Evolutionary conservation across 257 asterid species (phyloP), one percentile per base, ranked within the genome.

Genomic region (Solanum chaucha): DNA sequence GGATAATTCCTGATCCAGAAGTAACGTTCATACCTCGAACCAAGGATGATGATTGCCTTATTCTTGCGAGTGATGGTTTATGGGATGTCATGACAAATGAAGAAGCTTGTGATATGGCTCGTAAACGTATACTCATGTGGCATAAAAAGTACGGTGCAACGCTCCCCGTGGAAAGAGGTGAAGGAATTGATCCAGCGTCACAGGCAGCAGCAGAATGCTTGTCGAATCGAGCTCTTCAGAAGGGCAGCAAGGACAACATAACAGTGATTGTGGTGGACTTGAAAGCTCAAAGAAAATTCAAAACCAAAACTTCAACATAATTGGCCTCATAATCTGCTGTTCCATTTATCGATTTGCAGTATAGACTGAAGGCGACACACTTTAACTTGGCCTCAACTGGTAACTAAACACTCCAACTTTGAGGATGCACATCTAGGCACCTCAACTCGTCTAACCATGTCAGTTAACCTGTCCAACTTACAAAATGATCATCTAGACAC

Each of bases 51-150:
- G 92, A 94, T 19, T 94, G 98, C 91, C 96, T 96, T 46, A 90
- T 96, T 67, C 93, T 96, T 5, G 99, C 99, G 8, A 96, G 98
- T 74, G 99, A 96, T 83, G 99, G 99, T 34, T 90, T 96, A 44
- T 95, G 99, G 99, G 98, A 95, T 71, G 99, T 96, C 3, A 92
- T 95, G 98, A 87, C 95, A 10, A 96, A 96, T 15, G 98, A 94
- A 86, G 99, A 96, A 82, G 99, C 86, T 17, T 96, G 98, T 86
- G 98, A 93, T 40, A 89, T 94, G 41, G 99, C 98, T 81, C 96
- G 98, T 55, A 96, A 89, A 78, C 82, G 95, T 82, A 95, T 96
- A 81, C 95, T 94, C 3, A 61, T 90, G 38, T 96, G 98, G 99
- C 97, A 96, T 84, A 95, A 94, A 51, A 92, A 92, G 87, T 91